Percentiles rank a stretch among this genome's conserved stretches.
Evolutionary conservation across 1,284 basidiomycete species (phyloP).

Genomic region (Baeospora myosura): DNA sequence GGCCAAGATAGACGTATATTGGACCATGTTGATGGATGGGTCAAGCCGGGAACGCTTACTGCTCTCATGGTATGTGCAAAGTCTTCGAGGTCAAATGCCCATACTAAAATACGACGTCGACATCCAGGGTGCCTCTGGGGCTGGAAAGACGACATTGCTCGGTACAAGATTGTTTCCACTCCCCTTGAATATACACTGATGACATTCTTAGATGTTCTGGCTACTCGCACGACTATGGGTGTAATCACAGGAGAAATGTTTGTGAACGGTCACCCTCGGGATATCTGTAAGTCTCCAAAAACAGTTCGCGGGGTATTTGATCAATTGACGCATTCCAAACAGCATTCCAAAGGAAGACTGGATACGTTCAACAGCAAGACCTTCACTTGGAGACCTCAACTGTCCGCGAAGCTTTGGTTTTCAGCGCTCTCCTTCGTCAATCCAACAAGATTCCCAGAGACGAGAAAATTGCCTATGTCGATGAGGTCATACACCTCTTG

Average conservation of each 20-base stretch:
- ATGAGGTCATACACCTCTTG: not conserved
- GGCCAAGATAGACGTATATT: constrained; percentile 42
- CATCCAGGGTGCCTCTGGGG: not conserved
- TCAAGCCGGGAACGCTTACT: constrained; percentile 68
- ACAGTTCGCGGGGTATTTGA: not conserved
- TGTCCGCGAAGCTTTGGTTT: constrained; percentile 80
- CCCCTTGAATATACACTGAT: constrained; percentile 25
- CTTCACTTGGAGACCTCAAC: constrained; percentile 59
- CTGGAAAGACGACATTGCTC: constrained; percentile 48
- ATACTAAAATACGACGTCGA: constrained; percentile 24
- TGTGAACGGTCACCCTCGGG: constrained; percentile 64
- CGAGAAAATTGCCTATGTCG: constrained; percentile 63
- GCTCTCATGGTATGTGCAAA: constrained; percentile 68
- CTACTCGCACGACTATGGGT: constrained; percentile 65
- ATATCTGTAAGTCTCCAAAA: constrained; percentile 48
- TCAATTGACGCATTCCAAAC: not conserved
- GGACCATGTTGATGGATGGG: constrained; percentile 75
- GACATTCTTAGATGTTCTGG: constrained; percentile 64
- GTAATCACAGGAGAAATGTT: constrained; percentile 72
- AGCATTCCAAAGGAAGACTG: constrained; percentile 27
- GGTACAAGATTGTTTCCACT: not conserved
- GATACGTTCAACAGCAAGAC: constrained; percentile 76
- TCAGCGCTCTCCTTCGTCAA: constrained; percentile 78
- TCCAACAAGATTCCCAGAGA: constrained; percentile 52
- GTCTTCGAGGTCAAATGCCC: constrained; percentile 44